Base-by-base conservation (phyloP, 257 asterid species). In the Solanum sejunctum region DNA sequence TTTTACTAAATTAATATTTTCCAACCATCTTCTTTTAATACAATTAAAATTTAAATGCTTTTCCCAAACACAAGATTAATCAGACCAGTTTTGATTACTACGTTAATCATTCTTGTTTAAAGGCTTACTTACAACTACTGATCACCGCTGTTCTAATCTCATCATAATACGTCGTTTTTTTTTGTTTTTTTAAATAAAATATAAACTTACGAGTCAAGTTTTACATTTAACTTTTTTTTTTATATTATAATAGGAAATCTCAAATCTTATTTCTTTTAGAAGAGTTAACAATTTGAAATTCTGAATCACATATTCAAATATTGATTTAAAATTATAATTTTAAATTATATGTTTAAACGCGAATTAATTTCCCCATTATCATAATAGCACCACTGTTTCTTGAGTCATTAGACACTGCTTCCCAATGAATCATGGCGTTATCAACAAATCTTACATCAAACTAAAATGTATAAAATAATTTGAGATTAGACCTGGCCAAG, bases 61-160 rank as follows among this genome's bases (percentile, higher is more conserved):
- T 75, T 75, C 56, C 86, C 86, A 86, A 86, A 45, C 85, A 72
- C 85, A 41, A 71, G 10, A 45, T 54, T 36, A 36, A 49, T 49
- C 82, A 47, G 39, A n/a, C 21, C 41, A 20, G 1, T 15, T 10
- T 75, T 47, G 16, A 20, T 51, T 8, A 51, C 32, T 51, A 75
- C 18, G 41, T 63, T 61, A 60, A 75, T 75, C 61, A 8, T 12
- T 41, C 39, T 77, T 21, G 41, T 73, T 47, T 73, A 23, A 63
- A 63, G 20, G 6, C 16, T 11, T n/a, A 45, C 16, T 11, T n/a
- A 45, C 45, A 7, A 36, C 39, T 72, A 73, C 7, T 77, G 9
- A 60, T 49, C 21, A 49, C 0, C 2, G 61, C 63, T 77, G 21
- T 7, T 9, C 26, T 77, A 51, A 51, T 77, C 63, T 17, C 23